Evolutionary conservation across 2,329 filamentous ascomycete genomes (phyloP), one percentile per base, ranked within the genome.

Genomic region (Colletotrichum plurivorum): DNA sequence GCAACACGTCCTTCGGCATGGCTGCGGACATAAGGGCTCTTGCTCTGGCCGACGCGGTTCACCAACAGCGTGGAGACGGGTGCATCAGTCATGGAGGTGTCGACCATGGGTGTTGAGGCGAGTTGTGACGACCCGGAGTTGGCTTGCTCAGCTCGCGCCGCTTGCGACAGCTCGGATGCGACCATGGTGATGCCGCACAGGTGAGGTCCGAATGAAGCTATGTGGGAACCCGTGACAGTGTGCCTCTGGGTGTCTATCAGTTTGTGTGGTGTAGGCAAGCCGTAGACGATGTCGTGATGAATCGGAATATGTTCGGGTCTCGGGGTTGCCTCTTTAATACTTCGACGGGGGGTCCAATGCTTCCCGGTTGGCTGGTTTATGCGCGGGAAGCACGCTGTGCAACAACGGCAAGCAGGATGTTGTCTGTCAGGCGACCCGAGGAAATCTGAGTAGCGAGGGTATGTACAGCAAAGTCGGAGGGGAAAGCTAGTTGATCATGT

Each of bases 1-100:
- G 91, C 90, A 45, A 98, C 95, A 2, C 91, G 90, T 78, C 97
- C 97, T 74, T 92, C 85, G 78, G 90, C 89, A 78, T 97, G 94
- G 56, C 87, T 89, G 65, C 90, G 89, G 51, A 95, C 89, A 72
- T 86, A 90, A 0, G 86, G 85, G 71, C 85, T 90, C 70, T 76
- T 76, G 73, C 81, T 82, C 52, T 75, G 71, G 13, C 72, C 74
- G 41, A 79, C 79, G 43, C 78, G 77, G 71, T 84, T 84, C 56
- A 72, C 75, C 57, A 83, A 75, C 54, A 71, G 71, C 10, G 71
- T 72, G 12, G 64, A 63, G 12, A 60, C 53, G 7, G 64, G 45
- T 9, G 70, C 59, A 49, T 46, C 71, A 53, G 59, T 65, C 59
- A 59, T 75, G 6, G 64, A 43, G 13, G 70, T 58, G 46, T 46